Percentiles rank a stretch among this genome's conserved stretches.
phyloP scores from a whole-genome alignment of 148 eudicot species.

The Cornus florida region DNA sequence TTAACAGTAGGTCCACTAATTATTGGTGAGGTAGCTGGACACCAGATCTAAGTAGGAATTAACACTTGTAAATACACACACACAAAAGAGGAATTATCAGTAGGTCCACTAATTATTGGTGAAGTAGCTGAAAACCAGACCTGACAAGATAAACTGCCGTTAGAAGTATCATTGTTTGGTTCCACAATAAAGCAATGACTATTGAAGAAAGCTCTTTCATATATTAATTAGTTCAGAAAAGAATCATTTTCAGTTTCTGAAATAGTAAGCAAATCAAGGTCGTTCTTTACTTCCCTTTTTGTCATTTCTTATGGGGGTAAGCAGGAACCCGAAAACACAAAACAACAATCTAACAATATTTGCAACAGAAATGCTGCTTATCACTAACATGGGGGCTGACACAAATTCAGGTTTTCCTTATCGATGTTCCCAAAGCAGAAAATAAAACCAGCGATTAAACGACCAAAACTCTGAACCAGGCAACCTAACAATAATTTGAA shows the following conservation, averaged over 20 bases:
- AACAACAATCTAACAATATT: background rate
- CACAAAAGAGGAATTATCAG: background rate
- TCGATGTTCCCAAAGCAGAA: too few species aligned
- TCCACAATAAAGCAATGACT: background rate
- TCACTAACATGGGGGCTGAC: background rate
- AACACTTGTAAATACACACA: too few species aligned
- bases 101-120: background rate
- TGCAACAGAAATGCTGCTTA: background rate
- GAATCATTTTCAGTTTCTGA: background rate
- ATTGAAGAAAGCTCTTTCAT: background rate
- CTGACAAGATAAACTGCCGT: background rate
- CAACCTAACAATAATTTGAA: background rate
- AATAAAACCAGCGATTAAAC: background rate
- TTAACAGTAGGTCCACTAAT: background rate
- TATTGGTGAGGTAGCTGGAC: background rate
- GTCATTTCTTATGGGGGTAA: background rate
- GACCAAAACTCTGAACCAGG: background rate
- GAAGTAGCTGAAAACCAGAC: background rate
- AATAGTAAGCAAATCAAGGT: background rate
- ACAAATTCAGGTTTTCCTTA: background rate
- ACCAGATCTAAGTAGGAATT: background rate
- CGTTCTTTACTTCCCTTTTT: background rate
- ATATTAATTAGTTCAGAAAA: background rate
- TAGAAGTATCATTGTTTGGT: background rate
- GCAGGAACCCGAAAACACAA: background rate